phyloP scores from a whole-genome alignment of 176 grass and related monocot species.

The Poa annua region DNA sequence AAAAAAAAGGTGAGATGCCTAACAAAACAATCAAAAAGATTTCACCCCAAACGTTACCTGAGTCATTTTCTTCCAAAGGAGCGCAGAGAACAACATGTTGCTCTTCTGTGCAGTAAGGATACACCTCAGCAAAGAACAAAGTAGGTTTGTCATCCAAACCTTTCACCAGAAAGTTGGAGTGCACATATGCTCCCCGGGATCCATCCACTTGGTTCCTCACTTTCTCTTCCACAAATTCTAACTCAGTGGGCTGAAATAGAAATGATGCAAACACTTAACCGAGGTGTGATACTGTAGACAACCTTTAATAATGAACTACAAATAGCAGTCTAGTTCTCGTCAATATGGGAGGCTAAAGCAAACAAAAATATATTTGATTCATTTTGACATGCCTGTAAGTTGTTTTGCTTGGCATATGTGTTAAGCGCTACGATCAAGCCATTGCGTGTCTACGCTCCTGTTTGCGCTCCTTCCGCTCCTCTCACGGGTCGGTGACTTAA shows the following conservation, averaged over 20 bases:
- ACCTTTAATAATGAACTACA: background rate
- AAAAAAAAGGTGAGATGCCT: background rate
- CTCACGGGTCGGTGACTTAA: background rate
- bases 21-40: background rate
- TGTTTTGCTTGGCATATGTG: background rate
- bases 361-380: background rate
- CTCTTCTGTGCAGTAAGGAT: background rate
- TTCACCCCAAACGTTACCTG: background rate
- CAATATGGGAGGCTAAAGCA: background rate
- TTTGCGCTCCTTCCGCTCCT: background rate
- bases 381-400: background rate
- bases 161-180: conserved; percentile 21
- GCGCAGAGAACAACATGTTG: background rate
- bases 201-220: background rate
- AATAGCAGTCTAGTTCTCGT: too few species aligned
- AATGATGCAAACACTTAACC: background rate
- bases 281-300: background rate
- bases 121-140: conserved; percentile 7
- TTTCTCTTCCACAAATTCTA: conserved; percentile 7
- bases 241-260: background rate
- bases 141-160: background rate
- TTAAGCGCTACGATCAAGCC: background rate
- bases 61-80: background rate
- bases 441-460: background rate
- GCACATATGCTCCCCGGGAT: background rate